Evolutionary conservation across 768 basidiomycete genomes (phyloP), one percentile per base, ranked within the genome.

Genomic region (Cystobasidium tubakii): DNA sequence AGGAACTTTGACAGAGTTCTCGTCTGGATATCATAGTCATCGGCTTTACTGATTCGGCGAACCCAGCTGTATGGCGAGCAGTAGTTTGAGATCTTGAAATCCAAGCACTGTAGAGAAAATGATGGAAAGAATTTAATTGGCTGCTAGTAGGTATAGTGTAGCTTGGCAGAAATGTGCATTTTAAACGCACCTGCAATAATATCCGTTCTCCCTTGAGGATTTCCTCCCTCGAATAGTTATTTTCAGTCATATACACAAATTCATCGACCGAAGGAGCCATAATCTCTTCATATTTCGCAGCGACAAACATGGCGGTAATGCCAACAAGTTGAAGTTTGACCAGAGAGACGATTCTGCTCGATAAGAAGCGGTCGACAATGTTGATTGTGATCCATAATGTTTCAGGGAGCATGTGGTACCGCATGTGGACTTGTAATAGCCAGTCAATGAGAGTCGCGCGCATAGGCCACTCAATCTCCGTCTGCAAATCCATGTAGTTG

Each of bases 41-140:
- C 96, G 42, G 96, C 95, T 82, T 93, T 96, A 86, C 91, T 94
- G 81, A 99, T 98, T 79, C 89, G 89, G 74, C 96, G 87, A 86
- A 98, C 93, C 95, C 96, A 98, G 81, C 90, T 92, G 84, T 98
- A 98, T 1, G 96, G 96, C 65, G 94, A 96, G 83, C 96, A 98
- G 83, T 99, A 99, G 75, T 93, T 89, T 74, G 94, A 97, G 82
- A 99, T 81, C 81, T 89, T 88, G 84, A 98, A 98, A 75, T 96
- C 92, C 67, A 99, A 86, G 34, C 91, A 91, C 83, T 84, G 75
- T 6, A 15, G 57, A 12, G 27, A 23, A 33, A 13, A n/a, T n/a
- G n/a, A n/a, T n/a, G n/a, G n/a, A n/a, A n/a, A n/a, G n/a, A n/a
- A n/a, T n/a, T n/a, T n/a, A n/a, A n/a, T n/a, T n/a, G n/a, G n/a